These are phyloP conservation scores for Colletotrichum acutatum DNA, from an alignment of 2,329 filamentous ascomycete species.

Conservation along the genomic window DNA sequence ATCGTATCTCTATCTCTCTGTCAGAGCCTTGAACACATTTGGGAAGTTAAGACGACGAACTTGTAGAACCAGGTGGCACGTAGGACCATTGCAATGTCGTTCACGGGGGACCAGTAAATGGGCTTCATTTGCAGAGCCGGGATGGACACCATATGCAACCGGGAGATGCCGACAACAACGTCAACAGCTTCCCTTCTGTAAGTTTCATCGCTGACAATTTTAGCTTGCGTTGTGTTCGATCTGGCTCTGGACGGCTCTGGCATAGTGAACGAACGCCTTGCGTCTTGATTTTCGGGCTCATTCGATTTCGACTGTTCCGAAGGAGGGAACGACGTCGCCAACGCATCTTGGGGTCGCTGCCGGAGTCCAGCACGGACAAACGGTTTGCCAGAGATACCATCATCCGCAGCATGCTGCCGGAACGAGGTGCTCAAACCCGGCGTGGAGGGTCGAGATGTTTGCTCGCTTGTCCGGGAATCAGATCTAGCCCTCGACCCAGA, in stretches of 20 bases:
- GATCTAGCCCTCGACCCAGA: slow-evolving; percentile 17
- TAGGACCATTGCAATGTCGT: slow-evolving; percentile 84
- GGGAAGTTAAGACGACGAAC: slow-evolving; percentile 44
- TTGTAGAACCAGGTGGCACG: slow-evolving; percentile 98
- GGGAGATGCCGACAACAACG: slow-evolving; percentile 88
- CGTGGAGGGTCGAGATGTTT: slow-evolving; percentile 27
- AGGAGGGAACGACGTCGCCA: slow-evolving; percentile 35
- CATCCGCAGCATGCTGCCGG: slow-evolving; percentile 45
- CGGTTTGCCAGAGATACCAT: slow-evolving; percentile 66
- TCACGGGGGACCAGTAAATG: slow-evolving; percentile 96
- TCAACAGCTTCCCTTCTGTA: slow-evolving; percentile 52
- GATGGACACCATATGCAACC: slow-evolving; percentile 87
- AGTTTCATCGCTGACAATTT: slow-evolving; percentile 11
- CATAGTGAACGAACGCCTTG: not conserved
- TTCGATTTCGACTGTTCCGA: not conserved
- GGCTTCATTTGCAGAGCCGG: slow-evolving; percentile 90
- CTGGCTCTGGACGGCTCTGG: not conserved
- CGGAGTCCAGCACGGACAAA: slow-evolving; percentile 58
- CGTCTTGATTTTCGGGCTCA: not conserved
- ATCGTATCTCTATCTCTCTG: slow-evolving; percentile 75
- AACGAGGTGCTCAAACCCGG: slow-evolving; percentile 5
- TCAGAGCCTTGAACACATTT: slow-evolving; percentile 1
- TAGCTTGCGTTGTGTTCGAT: not conserved
- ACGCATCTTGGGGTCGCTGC: slow-evolving; percentile 38
- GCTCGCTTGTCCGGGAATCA: slow-evolving; percentile 29